These are phyloP conservation scores for Diaporthe caulivora DNA, from an alignment of 2,329 filamentous ascomycete species.

Conservation along the genomic window DNA sequence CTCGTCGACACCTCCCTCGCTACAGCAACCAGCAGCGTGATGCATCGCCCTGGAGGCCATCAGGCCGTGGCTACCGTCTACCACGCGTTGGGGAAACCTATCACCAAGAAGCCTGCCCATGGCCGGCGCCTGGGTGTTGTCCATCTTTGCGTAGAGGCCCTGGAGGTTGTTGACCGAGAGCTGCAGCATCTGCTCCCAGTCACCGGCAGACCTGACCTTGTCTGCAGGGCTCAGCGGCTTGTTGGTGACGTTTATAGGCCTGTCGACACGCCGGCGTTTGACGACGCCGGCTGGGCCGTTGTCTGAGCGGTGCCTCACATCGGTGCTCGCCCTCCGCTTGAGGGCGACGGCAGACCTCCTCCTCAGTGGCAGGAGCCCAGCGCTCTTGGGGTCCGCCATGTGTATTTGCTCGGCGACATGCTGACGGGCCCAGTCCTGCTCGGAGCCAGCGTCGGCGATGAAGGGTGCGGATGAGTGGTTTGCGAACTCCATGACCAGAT, in stretches of 20 bases:
- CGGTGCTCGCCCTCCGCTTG: conserved; percentile 28
- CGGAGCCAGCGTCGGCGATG: conserved; percentile 35
- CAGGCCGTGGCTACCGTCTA: conserved; percentile 13
- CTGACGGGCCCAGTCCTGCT: conserved; percentile 35
- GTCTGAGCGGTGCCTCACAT: conserved; percentile 13
- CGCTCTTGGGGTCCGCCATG: conserved; percentile 21
- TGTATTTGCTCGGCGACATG: conserved; percentile 35
- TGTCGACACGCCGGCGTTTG: conserved; percentile 25
- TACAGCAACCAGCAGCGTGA: conserved; percentile 34
- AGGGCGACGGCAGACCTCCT: conserved; percentile 31
- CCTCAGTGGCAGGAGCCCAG: conserved; percentile 23
- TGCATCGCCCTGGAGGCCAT: conserved; percentile 36
- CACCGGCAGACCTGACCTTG: conserved; percentile 16
- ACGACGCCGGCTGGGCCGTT: conserved; percentile 7
- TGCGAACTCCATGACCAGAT: conserved; percentile 37
- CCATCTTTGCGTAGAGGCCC: conserved; percentile 31
- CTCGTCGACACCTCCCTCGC: conserved; percentile 15
- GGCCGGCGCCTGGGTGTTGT: neutral
- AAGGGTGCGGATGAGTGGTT: conserved; percentile 29
- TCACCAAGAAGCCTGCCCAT: conserved; percentile 12
- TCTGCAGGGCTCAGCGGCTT: conserved; percentile 26
- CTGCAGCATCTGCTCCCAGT: conserved; percentile 35
- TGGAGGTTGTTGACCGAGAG: conserved; percentile 31
- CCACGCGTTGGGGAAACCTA: conserved; percentile 19
- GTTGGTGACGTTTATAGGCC: conserved; percentile 16